Base-by-base conservation (phyloP, 768 basidiomycete species). In the Mycena chlorophos region DNA sequence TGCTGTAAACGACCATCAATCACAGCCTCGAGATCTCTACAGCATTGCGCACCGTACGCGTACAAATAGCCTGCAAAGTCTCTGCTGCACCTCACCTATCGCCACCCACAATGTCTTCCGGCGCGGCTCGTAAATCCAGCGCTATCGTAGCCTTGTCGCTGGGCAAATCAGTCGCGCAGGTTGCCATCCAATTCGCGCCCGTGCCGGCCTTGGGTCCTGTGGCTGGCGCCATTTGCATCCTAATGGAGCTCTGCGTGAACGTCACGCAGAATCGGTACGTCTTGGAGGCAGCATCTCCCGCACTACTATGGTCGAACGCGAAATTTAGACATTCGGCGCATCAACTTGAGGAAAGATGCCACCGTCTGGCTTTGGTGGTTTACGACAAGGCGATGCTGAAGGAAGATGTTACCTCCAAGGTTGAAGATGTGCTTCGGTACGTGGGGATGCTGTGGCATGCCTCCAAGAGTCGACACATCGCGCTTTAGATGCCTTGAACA, bases 241-340 rank as follows among this genome's bases (percentile, higher is more conserved):
- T 85, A 38, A 66, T 83, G 20, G 52, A 75, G 48, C 68, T 80
- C 27, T 77, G 81, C 62, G 73, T 77, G 38, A 77, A 78, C 59
- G 78, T 83, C 10, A 57, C 69, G 2, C 68, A 71, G 2, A 85
- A 85, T 65, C 75, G 73, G 83, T 81, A 61, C 20, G 66, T 17
- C 22, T 34, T n/a, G 16, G 16, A 29, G 54, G 28, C 53, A 26
- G n/a, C n/a, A 34, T 5, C n/a, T 31, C 20, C 34, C 10, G 56
- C 39, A 51, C 62, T 6, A 56, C 54, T 13, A 48, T n/a, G 25
- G 23, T 19, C 17, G 30, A 43, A 49, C 25, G 23, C 27, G 46
- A 25, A 47, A 20, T 8, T 8, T 50, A 82, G 82, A 58, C 60
- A 73, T 49, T 75, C 76, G 30, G 73, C 79, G 30, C 61, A 61